Base-by-base conservation (phyloP, 139 green algal genomes). In the Auxenochlorella pyrenoidosa region DNA sequence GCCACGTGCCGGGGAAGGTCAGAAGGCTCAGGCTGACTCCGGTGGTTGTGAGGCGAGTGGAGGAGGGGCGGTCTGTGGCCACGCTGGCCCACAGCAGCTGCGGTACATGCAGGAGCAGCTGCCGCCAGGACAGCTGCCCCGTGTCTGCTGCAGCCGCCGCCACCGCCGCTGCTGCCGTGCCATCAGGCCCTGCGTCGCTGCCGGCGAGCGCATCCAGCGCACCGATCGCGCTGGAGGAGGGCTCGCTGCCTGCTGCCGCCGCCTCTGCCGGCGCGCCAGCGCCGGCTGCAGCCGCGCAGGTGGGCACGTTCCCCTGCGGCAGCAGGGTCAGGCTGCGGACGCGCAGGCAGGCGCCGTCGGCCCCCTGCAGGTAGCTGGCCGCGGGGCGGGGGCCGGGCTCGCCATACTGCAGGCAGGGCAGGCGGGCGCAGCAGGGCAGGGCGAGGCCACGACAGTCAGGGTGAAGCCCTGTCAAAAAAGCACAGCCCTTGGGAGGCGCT, bases 371-470 rank as follows among this genome's bases (percentile, higher is more conserved):
- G 72, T 89, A 73, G 68, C 60, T 86, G 58, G 43, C 70, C 16
- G 84, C 36, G 36, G 84, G 89, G 16, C 71, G 84, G 24, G 92
- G 92, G 5, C 92, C 92, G 4, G 92, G 91, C 90, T 93, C 88
- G 16, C 87, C 91, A 21, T 82, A 58, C 85, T 94, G 92, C 54
- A 85, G 5, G 41, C 34, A 51, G 21, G 47, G 1, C 10, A 79
- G 40, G 41, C 72, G 19, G 72, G 70, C 34, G 54, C 5, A 12
- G 26, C 36, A 75, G 24, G 21, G n/a, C 54, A 72, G n/a, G 21
- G 26, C 75, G 26, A n/a, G 71, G 16, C 16, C 18, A 54, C 13
- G 28, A 32, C 28, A 38, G 34, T 16, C 10, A 10, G 41, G 66
- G 32, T 18, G 66, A 40, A 2, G 28, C 47, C n/a, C n/a, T n/a